Evolutionary conservation across 2,329 filamentous ascomycete species (phyloP).

Genomic region (Pseudogymnoascus sp.): DNA sequence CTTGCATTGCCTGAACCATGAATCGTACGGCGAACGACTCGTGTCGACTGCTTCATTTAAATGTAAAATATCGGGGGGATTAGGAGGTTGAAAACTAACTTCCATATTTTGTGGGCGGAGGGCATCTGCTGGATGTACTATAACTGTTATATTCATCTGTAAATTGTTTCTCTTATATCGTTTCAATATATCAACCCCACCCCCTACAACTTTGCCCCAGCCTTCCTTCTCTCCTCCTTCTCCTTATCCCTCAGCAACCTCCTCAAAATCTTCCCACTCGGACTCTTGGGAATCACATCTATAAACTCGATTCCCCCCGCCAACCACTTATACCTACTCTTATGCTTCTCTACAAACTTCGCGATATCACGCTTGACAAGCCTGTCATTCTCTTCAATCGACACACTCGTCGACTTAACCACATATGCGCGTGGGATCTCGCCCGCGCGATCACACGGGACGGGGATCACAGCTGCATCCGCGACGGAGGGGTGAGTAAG

Average conservation of each 20-base stretch:
- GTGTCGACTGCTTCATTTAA: no score
- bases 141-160: neutral
- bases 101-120: no score
- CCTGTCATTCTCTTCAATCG: constrained; percentile 50
- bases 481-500: constrained; percentile 67
- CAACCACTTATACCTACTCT: constrained; percentile 62
- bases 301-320: constrained; percentile 57
- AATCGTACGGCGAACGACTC: neutral
- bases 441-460: constrained; percentile 54
- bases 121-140: neutral
- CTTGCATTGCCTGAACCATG: neutral
- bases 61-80: no score
- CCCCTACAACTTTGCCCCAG: constrained; percentile 58
- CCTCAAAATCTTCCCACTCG: constrained; percentile 66
- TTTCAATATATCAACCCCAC: neutral
- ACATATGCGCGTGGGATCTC: constrained; percentile 63
- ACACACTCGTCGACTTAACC: constrained; percentile 42
- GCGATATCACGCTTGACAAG: constrained; percentile 44
- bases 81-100: no score
- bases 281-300: constrained; percentile 63
- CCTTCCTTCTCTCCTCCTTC: constrained; percentile 55
- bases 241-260: constrained; percentile 66
- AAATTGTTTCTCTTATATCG: neutral
- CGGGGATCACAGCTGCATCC: constrained; percentile 70
- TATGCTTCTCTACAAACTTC: constrained; percentile 56